A percentile compares a stretch with the other conserved stretches of the same genome.
These are phyloP conservation scores for Pseudoneurospora amorphoporcata DNA, from an alignment of 495 filamentous ascomycete species.

Conservation along the genomic window DNA sequence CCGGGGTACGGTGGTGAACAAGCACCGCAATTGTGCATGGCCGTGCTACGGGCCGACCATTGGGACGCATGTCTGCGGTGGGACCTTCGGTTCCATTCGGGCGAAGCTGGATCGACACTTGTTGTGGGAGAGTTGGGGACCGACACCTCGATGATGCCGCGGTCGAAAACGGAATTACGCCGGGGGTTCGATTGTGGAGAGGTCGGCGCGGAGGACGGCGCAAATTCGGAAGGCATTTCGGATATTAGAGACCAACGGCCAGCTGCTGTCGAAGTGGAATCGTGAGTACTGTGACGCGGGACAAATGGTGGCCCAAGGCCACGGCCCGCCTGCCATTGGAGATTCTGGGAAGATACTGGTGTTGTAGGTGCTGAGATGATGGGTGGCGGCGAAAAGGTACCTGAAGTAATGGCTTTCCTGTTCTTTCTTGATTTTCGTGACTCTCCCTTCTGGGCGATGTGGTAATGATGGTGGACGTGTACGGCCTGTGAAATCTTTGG, in stretches of 20 bases:
- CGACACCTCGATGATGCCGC: constrained; percentile 46
- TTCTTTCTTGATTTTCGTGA: constrained; percentile 60
- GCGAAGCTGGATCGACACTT: constrained; percentile 49
- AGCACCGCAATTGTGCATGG: constrained; percentile 11
- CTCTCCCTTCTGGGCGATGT: constrained; percentile 54
- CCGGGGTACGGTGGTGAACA: not conserved
- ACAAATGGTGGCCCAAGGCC: constrained; percentile 1
- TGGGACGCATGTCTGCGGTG: constrained; percentile 46
- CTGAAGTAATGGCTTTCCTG: constrained; percentile 49
- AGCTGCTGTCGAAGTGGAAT: constrained; percentile 36
- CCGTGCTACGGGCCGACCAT: constrained; percentile 37
- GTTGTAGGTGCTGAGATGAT: constrained; percentile 16
- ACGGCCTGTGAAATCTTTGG: constrained; percentile 55
- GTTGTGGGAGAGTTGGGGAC: constrained; percentile 69
- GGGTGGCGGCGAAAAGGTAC: constrained; percentile 47
- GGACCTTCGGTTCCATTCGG: constrained; percentile 33
- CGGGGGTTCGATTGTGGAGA: constrained; percentile 66
- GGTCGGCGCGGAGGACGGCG: constrained; percentile 63
- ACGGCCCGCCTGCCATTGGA: constrained; percentile 10
- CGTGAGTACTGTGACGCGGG: constrained; percentile 19
- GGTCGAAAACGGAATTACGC: constrained; percentile 67
- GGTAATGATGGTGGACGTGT: constrained; percentile 90
- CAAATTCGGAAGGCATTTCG: constrained; percentile 47
- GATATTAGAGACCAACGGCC: constrained; percentile 60
- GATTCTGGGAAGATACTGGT: constrained; percentile 6